Evolutionary conservation across 2,329 filamentous ascomycete species (phyloP).

Genomic region (Trichoderma simmonsii): DNA sequence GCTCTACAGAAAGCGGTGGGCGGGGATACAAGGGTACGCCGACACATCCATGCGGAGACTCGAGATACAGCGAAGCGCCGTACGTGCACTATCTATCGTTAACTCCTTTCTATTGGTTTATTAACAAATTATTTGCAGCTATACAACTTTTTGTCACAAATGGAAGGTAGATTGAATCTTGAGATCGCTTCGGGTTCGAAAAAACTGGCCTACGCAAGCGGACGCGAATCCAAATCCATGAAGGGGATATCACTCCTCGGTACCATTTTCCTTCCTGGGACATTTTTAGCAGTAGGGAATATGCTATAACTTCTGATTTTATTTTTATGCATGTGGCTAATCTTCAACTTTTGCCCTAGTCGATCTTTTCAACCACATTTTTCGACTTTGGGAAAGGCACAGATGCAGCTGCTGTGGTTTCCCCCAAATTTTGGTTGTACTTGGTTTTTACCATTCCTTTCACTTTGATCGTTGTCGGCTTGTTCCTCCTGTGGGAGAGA

Average conservation of each 20-base stretch:
- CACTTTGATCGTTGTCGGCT: neutral
- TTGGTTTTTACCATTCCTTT: neutral
- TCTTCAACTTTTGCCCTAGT: neutral
- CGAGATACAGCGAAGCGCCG: neutral
- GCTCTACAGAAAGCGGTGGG: neutral
- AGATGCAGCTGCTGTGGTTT: neutral
- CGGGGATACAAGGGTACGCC: neutral
- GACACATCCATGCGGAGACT: neutral
- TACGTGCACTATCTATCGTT: neutral
- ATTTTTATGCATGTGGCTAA: neutral
- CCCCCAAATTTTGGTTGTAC: neutral
- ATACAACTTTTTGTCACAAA: neutral
- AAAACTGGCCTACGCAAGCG: neutral
- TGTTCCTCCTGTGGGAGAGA: neutral
- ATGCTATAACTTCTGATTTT: neutral
- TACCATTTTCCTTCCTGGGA: neutral
- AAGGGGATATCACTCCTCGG: neutral
- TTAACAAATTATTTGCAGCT: neutral
- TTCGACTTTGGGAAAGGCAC: neutral
- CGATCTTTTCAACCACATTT: neutral
- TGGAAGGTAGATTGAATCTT: neutral
- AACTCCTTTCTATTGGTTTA: rapidly evolving
- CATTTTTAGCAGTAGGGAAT: neutral
- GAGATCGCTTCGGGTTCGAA: neutral
- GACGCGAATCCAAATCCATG: neutral